Evolutionary conservation across 1,284 basidiomycete genomes (phyloP), one percentile per base, ranked within the genome.

Genomic region (Athelia sp.): DNA sequence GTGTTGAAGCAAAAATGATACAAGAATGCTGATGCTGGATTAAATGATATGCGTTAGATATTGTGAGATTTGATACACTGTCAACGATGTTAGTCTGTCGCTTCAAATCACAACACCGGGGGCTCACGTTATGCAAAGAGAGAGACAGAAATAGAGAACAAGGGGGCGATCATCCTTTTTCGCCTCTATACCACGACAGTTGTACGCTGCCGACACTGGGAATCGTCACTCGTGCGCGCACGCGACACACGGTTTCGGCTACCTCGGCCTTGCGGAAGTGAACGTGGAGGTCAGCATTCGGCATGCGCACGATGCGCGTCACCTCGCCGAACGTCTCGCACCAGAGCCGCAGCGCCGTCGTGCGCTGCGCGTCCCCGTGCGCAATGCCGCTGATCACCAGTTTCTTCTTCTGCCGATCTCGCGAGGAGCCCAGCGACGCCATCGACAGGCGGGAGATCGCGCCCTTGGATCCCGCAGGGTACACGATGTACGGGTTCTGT

Each of bases 291-390:
- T 89, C 86, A 38, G 82, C 82, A 55, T 86, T 88, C 31, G 81
- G 81, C 72, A 83, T 78, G 49, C 86, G 73, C 34, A 72, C 75
- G 58, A 89, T 87, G 55, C 81, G 77, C 55, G 75, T 81, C 10
- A 89, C 65, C 63, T 87, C 84, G 24, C 86, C 86, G 64, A 89
- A 89, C 50, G 74, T 79, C 86, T 87, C 83, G 56, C 87, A 89
- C 86, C 86, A 89, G 53, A 69, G 73, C 57, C 78, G 80, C 4
- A 78, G 69, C 13, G 74, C 79, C 40, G 82, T 78, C 53, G 81
- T 73, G 54, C 75, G 76, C 29, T 67, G 65, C 10, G 64, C 58
- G 53, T 83, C 81, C 18, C 71, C 70, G 4, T 66, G 60, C 3
- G 70, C 69, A 32, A 83, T 71, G 23, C 81, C 81, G 54, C 74